phyloP scores from a whole-genome alignment of 2,329 filamentous ascomycete species.

The Neopestalotiopsis sp. region DNA sequence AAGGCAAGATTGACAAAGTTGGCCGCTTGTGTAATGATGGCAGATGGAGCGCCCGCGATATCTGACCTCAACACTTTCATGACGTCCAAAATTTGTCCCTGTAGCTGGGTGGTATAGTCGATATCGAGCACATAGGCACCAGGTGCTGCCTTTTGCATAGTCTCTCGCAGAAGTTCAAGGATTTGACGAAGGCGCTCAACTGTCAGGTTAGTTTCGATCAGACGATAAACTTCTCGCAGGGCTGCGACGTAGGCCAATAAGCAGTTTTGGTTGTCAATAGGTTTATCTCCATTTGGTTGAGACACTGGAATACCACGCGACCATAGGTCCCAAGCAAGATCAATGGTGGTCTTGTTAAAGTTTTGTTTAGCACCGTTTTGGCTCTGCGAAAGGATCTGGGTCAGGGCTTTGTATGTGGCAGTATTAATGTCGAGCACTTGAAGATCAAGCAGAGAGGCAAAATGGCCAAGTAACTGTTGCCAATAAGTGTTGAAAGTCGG shows the following conservation, averaged over 20 bases:
- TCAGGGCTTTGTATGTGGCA: constrained; percentile 71
- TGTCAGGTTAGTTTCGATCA: constrained; percentile 70
- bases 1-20: constrained; percentile 77
- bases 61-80: constrained; percentile 73
- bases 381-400: constrained; percentile 63
- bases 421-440: constrained; percentile 73
- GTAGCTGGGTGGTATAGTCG: constrained; percentile 75
- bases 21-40: constrained; percentile 72
- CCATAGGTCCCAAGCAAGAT: constrained; percentile 74
- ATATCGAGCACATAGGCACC: constrained; percentile 74
- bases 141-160: constrained; percentile 73
- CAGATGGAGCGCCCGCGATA: constrained; percentile 66
- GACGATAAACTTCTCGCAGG: constrained; percentile 77
- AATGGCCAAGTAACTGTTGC: constrained; percentile 73
- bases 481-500: constrained; percentile 75
- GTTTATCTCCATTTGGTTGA: constrained; percentile 47
- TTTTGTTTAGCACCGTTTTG: constrained; percentile 47
- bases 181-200: constrained; percentile 70
- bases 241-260: constrained; percentile 84
- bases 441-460: constrained; percentile 68
- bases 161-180: constrained; percentile 71
- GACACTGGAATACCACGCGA: constrained; percentile 65
- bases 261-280: constrained; percentile 76
- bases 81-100: constrained; percentile 71
- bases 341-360: constrained; percentile 59